A percentile compares a stretch with the other conserved stretches of the same genome.
Evolutionary conservation across 1,284 basidiomycete genomes (phyloP).

Genomic region (Heterobasidion occidentale): DNA sequence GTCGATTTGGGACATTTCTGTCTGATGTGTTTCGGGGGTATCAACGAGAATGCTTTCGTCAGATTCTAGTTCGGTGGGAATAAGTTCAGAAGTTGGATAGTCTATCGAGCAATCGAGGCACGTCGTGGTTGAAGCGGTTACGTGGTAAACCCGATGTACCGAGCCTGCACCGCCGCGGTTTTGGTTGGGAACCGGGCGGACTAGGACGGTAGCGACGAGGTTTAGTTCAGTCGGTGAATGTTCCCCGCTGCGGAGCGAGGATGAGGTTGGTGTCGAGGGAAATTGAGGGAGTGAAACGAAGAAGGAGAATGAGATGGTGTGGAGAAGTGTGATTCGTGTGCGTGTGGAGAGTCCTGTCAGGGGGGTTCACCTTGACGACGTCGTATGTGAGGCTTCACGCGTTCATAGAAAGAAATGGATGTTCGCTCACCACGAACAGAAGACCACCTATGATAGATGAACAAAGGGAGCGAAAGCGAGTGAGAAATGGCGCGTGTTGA

Average conservation of each 20-base stretch:
- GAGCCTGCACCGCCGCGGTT: constrained; percentile 56
- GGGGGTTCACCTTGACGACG: constrained; percentile 62
- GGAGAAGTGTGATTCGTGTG: constrained; percentile 11
- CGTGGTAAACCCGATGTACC: constrained; percentile 32
- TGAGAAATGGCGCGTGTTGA: constrained; percentile 6
- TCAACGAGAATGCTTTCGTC: not conserved
- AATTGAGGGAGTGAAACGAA: constrained; percentile 10
- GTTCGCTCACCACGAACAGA: constrained; percentile 57
- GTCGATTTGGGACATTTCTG: constrained; percentile 55
- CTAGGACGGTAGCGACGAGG: constrained; percentile 48
- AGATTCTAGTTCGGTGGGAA: constrained; percentile 7
- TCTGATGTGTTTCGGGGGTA: not conserved
- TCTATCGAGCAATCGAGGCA: constrained; percentile 6
- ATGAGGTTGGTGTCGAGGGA: constrained; percentile 37
- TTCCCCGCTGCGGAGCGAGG: constrained; percentile 71
- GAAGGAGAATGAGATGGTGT: constrained; percentile 13
- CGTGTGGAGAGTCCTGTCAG: constrained; percentile 40
- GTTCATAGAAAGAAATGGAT: constrained; percentile 14
- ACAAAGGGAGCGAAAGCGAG: constrained; percentile 5
- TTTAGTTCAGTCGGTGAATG: constrained; percentile 46
- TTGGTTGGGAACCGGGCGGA: constrained; percentile 53
- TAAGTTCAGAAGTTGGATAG: not conserved
- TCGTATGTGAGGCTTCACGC: not conserved
- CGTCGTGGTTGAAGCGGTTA: constrained; percentile 11
- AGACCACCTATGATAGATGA: constrained; percentile 58